Evolutionary conservation across 345 rosid species (phyloP), one percentile per base, ranked within the genome.

Genomic region (Aquilaria sinensis): DNA sequence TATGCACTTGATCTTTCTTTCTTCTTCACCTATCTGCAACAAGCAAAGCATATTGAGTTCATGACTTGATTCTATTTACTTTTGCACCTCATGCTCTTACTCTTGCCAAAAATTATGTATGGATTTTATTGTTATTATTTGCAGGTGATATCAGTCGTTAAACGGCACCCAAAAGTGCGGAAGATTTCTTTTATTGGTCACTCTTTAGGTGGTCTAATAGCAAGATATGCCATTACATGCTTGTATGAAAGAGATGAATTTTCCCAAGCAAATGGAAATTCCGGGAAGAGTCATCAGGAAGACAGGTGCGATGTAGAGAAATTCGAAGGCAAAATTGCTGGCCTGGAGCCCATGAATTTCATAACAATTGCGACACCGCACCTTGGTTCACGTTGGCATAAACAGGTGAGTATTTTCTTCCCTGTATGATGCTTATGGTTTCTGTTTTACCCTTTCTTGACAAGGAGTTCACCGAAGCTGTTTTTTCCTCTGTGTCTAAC

Each of bases 341-440:
- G 96, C 69, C 71, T 92, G 63, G 90, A 85, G 68, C 96, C 98
- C 57, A 41, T 83, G 66, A 84, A 77, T 74, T 92, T 92, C 70
- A 84, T 92, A 72, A 92, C 96, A 33, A 73, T 73, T 71, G 98
- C 98, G 31, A 78, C 84, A 1, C 98, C 98, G 31, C 96, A 92
- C 77, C 95, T 92, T 61, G 98, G 96, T 68, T 87, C 93, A 48
- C 77, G 83, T 67, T 78, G 96, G 75, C 96, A 87, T 76, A 89
- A 81, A 67, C 96, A 92, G 92, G 98, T 89, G 43, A 7, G 7
- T 37, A 37, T 7, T 37, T 37, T 37, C 43, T 37, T 37, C 7
- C 43, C 4, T 3, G 43, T 37, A 37, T 37, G 7, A 37, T 37
- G 43, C 43, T 37, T 37, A 37, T 37, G 43, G 4, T 3, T 37